Evolutionary conservation across 495 filamentous ascomycete species (phyloP), one percentile per base, ranked within the genome.

Genomic region (Aspergillus homomorphus): DNA sequence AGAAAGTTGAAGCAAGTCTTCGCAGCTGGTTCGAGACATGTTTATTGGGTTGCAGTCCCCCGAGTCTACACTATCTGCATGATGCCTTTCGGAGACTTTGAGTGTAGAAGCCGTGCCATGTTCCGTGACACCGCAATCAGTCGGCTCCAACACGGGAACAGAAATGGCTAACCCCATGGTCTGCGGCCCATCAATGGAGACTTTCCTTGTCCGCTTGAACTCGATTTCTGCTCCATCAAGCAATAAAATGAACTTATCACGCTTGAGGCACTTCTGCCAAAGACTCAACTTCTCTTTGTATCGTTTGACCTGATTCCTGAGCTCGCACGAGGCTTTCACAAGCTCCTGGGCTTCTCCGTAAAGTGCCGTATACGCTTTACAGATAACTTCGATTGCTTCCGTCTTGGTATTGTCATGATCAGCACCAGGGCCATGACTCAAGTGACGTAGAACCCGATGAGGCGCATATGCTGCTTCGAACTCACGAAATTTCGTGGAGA

Each of bases 221-320:
- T 56, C 71, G 43, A 72, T 62, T 12, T 48, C 46, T 16, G 19
- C 22, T 4, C 67, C 70, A 23, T 72, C 58, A 21, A 70, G 51
- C 15, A 66, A 22, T 24, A 72, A 22, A 1, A 68, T 68, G 45
- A 76, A 76, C 30, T 70, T 63, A 52, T 71, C 68, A 3, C 58
- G 55, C 12, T 62, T 24, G 21, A 78, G 26, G 43, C 63, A 67
- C 9, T 57, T 70, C 28, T 73, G 70, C 65, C 71, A 73, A 55
- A 69, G 57, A n/a, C 24, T 49, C 14, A 72, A 63, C 60, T 74
- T 78, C 61, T 59, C 70, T 54, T 73, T 82, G 23, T 75, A 71
- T 18, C 69, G 66, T 30, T 72, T 67, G 1, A 73, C 56, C 22
- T 65, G 65, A 3, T 51, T 26, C 58, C 65, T 75, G 38, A 79